Base-by-base conservation (phyloP, 257 asterid genomes). In the Euphrasia confusa region DNA sequence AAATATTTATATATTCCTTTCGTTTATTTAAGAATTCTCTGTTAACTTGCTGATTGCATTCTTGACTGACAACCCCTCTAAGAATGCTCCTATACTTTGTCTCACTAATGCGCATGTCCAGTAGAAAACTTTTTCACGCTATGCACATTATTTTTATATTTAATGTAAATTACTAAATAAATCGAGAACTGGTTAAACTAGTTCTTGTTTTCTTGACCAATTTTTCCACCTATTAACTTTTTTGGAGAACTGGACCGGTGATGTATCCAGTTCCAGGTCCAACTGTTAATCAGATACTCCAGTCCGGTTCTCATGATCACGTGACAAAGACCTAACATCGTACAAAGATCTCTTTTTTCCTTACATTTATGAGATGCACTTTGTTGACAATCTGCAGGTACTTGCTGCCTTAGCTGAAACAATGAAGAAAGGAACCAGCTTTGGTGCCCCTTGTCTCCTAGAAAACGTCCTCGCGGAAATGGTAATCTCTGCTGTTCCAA, bases 361-460 rank as follows among this genome's bases (percentile, higher is more conserved):
- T 0, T 33, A 5, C 10, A 37, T 37, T 37, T 37, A 37, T 37
- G 7, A 33, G 39, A 33, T 33, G 39, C 50, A 44, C 15, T 4
- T 7, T 44, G 4, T 47, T 47, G 53, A 12, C 7, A 47, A 11
- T 47, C 53, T 66, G 49, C 74, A 92, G 99, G 97, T 92, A 33
- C 82, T 93, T 35, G 94, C 90, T 68, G 96, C 97, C 69, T 81
- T 93, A 85, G 80, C 82, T 44, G 89, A 89, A 77, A 89, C 99
- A 71, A 87, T 89, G 99, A 87, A 87, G 80, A 93, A 93, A 65
- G 99, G 99, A 72, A 93, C 99, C 28, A 93, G 99, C 79, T 93
- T 89, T 55, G 99, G 99, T 26, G 99, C 99, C 26, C 99, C 99
- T 40, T 93, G 99, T 74, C 95, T 87, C 61, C 90, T 87, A 7